Conservation (phyloP, 345 rosid species). For the Erysimum cheiranthoides region DNA sequence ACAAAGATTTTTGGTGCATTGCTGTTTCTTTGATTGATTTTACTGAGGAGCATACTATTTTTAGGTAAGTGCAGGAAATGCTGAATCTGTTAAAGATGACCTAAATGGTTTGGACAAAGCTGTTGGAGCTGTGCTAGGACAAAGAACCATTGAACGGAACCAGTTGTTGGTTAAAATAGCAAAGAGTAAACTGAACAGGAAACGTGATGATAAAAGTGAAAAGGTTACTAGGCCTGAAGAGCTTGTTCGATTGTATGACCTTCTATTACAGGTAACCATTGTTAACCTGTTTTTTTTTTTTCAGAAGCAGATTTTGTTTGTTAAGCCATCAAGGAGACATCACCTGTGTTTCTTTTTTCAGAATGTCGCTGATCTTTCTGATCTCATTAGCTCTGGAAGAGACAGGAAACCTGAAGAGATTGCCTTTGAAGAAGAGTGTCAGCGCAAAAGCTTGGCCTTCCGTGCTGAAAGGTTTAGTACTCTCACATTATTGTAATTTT, state of each 20-base stretch:
- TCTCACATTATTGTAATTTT: slow-evolving; percentile 21
- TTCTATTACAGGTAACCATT: slow-evolving; percentile 76
- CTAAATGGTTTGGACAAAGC: slow-evolving; percentile 97
- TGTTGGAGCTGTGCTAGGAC: slow-evolving; percentile 88
- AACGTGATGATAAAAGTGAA: slow-evolving; percentile 89
- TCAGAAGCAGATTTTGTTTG: slow-evolving; percentile 2
- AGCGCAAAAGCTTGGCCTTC: slow-evolving; percentile 71
- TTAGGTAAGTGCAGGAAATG: slow-evolving; percentile 92
- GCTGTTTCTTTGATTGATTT: slow-evolving; percentile 33
- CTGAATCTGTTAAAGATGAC: slow-evolving; percentile 91
- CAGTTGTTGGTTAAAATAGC: slow-evolving; percentile 87
- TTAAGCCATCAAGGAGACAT: slow-evolving; percentile 23
- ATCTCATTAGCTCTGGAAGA: slow-evolving; percentile 96
- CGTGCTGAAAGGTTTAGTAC: slow-evolving; percentile 82
- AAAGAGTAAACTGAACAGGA: slow-evolving; percentile 81
- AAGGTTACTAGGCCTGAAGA: slow-evolving; percentile 94
- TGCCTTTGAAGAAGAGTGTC: slow-evolving; percentile 82
- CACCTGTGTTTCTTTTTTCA: slow-evolving; percentile 49
- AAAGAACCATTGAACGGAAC: slow-evolving; percentile 91
- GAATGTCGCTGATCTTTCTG: slow-evolving; percentile 97
- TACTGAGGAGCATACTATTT: slow-evolving; percentile 30
- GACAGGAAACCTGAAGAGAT: slow-evolving; percentile 93
- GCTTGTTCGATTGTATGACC: slow-evolving; percentile 95
- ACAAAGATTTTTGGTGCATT: slow-evolving; percentile 21
- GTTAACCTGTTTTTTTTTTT: slow-evolving; percentile 10